Evolutionary conservation across 1,139 yeast species (phyloP), one percentile per base, ranked within the genome.

Genomic region (Petasospora fabianii): DNA sequence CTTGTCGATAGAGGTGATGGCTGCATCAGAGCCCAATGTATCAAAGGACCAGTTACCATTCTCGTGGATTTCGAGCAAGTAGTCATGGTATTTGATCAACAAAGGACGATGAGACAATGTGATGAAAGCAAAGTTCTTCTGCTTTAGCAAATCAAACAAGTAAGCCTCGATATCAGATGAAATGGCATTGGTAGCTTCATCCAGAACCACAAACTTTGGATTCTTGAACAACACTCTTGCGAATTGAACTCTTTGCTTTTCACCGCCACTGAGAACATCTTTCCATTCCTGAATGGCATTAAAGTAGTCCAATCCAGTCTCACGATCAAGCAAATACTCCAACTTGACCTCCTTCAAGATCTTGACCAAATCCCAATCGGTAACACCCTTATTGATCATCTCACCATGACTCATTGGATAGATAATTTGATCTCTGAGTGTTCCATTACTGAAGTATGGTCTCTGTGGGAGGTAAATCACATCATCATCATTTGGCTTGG

Each of bases 141-240:
- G 67, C 55, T 79, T 84, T 60, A 90, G 71, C 48, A 82, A 62
- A 56, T 86, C 95, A 62, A 88, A 90, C 44, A 90, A 69, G 48
- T 81, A 76, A 50, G 90, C 97, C 62, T 90, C 97, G 58, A 86
- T 90, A 61, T 90, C 97, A 27, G 85, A 83, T 43, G 90, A 80
- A 13, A 90, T 92, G 0, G 97, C 97, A 57, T 88, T 85, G 10
- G 97, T 90, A 24, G 95, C 86, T 62, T 90, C 97, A 62, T 90
- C 97, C 49, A 90, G 72, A 6, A 90, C 78, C 3, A 90, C 92
- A 61, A 85, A 84, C 58, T 75, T 74, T 32, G 96, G 96, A 39
- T 74, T 73, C 60, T 84, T 85, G 65, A 84, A 87, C 51, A 90
- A 68, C 6, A 90, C 76, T 53, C 97, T 71, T 0, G 97, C 97